Evolutionary conservation across 148 eudicot genomes (phyloP), one percentile per base, ranked within the genome.

Genomic region (Gaultheria prostrata): DNA sequence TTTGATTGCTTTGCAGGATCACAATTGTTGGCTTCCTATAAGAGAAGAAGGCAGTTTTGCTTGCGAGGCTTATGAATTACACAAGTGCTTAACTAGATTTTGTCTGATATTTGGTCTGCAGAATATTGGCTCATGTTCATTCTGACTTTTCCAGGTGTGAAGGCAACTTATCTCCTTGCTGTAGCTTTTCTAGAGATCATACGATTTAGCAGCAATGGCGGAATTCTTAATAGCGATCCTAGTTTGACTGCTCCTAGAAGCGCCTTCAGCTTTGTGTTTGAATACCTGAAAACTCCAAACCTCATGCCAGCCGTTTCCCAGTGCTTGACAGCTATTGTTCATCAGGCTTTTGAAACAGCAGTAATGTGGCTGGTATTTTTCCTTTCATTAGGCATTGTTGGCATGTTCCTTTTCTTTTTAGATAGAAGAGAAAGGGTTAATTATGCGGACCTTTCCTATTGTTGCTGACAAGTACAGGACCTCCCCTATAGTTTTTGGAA

Each of bases 191-290:
- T 97, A 69, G 99, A 97, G 91, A 92, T 94, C 56, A 97, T 92
- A 83, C 90, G 99, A 84, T 97, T 94, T 87, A 97, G 95, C 89
- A 97, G 99, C 91, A 97, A 97, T 81, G 98, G 99, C 57, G 99
- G 99, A 79, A 93, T 97, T 85, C 99, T 97, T 28, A 97, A 94
- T 88, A 89, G 95, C 82, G 90, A 87, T 72, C 82, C 92, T 76
- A 92, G 85, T 86, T 85, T 91, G 63, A 85, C 92, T 81, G 92
- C 91, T 83, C 89, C 94, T 82, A 89, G 91, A 86, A 97, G 99
- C 88, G 99, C 99, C 85, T 97, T 97, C 89, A 90, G 92, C 87
- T 97, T 97, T 92, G 99, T 90, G 74, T 97, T 97, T 86, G 99
- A 97, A 84, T 97, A 97, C 86, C 87, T 97, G 80, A 94, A 91